These are phyloP conservation scores for Ceratobasidium sp. DNA, from an alignment of 1,284 basidiomycete genomes.

Conservation along the genomic window DNA sequence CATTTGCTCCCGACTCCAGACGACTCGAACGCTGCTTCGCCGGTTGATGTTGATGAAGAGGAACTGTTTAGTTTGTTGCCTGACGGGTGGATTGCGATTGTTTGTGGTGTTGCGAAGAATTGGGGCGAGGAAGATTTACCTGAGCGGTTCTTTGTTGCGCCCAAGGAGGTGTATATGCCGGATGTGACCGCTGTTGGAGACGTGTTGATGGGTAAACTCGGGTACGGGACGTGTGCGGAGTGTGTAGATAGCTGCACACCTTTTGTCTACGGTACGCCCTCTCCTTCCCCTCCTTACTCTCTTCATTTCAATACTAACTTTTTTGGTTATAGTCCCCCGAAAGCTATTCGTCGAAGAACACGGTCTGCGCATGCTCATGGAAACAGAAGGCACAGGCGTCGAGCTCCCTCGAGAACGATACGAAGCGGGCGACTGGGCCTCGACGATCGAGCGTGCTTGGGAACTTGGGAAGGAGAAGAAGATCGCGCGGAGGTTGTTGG, in stretches of 20 bases:
- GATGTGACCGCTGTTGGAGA: conserved; percentile 80
- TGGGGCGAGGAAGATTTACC: conserved; percentile 70
- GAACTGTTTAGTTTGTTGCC: conserved; percentile 66
- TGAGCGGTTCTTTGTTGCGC: conserved; percentile 79
- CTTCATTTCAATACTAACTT: neutral
- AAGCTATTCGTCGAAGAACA: conserved; percentile 85
- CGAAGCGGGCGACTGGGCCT: conserved; percentile 78
- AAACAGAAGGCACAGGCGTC: conserved; percentile 72
- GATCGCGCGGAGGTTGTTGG: conserved; percentile 55
- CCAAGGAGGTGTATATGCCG: conserved; percentile 82
- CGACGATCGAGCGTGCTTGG: conserved; percentile 70
- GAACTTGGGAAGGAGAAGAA: conserved; percentile 65
- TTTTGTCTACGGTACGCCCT: conserved; percentile 72
- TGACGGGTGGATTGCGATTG: conserved; percentile 80
- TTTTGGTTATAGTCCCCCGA: conserved; percentile 69
- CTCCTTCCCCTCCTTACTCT: neutral
- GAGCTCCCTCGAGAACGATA: conserved; percentile 74
- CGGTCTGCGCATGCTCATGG: conserved; percentile 74
- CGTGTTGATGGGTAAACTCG: conserved; percentile 78
- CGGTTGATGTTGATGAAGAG: conserved; percentile 3
- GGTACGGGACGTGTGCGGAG: conserved; percentile 51
- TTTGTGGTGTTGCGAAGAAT: conserved; percentile 78
- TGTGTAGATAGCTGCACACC: conserved; percentile 76
- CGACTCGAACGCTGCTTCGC: conserved; percentile 17
- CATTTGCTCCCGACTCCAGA: conserved; percentile 10